These are phyloP conservation scores for Coleophoma crateriformis DNA, from an alignment of 2,329 filamentous ascomycete species.

Conservation along the genomic window DNA sequence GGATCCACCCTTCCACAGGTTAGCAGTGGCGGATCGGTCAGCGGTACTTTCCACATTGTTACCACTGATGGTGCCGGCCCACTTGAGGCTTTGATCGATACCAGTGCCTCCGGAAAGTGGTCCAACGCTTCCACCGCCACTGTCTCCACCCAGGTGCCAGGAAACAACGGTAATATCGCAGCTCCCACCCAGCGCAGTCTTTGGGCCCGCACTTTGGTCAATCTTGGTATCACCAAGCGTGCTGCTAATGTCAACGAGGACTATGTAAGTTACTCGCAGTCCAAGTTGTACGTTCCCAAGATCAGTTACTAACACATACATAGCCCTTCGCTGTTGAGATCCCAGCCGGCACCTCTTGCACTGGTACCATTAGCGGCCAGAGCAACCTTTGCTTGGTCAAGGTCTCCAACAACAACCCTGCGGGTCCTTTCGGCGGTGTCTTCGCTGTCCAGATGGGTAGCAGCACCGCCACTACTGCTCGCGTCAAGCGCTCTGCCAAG, in stretches of 20 bases:
- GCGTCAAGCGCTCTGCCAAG: neutral
- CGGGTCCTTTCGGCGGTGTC: constrained; percentile 34
- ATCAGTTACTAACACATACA: neutral
- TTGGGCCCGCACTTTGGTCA: neutral
- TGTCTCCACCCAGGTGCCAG: constrained; percentile 4
- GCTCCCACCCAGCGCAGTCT: neutral
- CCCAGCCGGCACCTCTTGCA: constrained; percentile 31
- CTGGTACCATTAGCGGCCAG: constrained; percentile 26
- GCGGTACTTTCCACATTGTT: constrained; percentile 5
- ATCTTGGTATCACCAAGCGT: constrained; percentile 11
- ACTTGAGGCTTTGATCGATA: constrained; percentile 4
- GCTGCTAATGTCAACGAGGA: constrained; percentile 23
- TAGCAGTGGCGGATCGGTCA: constrained; percentile 2
- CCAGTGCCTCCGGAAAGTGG: constrained; percentile 3
- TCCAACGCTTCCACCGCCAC: neutral
- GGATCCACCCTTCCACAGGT: constrained; percentile 4
- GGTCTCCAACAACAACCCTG: constrained; percentile 32
- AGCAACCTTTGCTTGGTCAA: constrained; percentile 33
- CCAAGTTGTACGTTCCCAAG: neutral
- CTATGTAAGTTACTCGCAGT: constrained; percentile 13
- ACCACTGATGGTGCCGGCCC: constrained; percentile 4
- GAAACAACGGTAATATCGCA: constrained; percentile 2
- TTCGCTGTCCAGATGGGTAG: constrained; percentile 31
- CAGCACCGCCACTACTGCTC: neutral
- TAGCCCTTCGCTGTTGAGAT: constrained; percentile 25